These are phyloP conservation scores for Cercospora sp. DNA, from an alignment of 2,329 filamentous ascomycete genomes.

Conservation along the genomic window DNA sequence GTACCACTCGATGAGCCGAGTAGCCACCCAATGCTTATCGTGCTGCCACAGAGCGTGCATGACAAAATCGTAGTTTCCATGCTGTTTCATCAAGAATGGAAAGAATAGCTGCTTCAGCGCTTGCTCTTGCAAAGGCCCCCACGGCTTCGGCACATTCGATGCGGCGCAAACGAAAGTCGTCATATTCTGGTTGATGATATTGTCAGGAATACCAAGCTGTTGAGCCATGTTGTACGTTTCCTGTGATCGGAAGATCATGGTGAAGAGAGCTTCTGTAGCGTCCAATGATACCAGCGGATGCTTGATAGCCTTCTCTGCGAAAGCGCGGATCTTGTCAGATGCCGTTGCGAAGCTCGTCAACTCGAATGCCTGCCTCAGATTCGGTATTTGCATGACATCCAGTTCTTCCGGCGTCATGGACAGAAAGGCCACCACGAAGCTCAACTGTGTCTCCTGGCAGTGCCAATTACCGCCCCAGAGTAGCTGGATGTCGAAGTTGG, in stretches of 20 bases:
- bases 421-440: slow-evolving; percentile 87
- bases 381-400: slow-evolving; percentile 81
- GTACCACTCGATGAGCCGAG: slow-evolving; percentile 75
- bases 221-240: slow-evolving; percentile 58
- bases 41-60: slow-evolving; percentile 90
- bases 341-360: slow-evolving; percentile 62
- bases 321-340: slow-evolving; percentile 59
- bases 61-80: slow-evolving; percentile 80
- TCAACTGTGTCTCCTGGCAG: slow-evolving; percentile 81
- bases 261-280: slow-evolving; percentile 69
- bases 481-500: slow-evolving; percentile 76
- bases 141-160: slow-evolving; percentile 74
- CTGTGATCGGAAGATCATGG: slow-evolving; percentile 60
- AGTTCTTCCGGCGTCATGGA: slow-evolving; percentile 72
- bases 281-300: slow-evolving; percentile 87
- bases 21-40: slow-evolving; percentile 81
- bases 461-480: slow-evolving; percentile 89
- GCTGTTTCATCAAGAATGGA: slow-evolving; percentile 76
- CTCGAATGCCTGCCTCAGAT: slow-evolving; percentile 75
- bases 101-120: slow-evolving; percentile 76
- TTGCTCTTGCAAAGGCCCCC: slow-evolving; percentile 72
- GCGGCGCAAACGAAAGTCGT: slow-evolving; percentile 78
- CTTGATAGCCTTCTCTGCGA: slow-evolving; percentile 68
- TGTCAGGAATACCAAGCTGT: slow-evolving; percentile 58
- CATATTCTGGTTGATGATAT: slow-evolving; percentile 68